Evolutionary conservation across 2,329 filamentous ascomycete genomes (phyloP), one percentile per base, ranked within the genome.

Genomic region (Rutstroemia sp.): DNA sequence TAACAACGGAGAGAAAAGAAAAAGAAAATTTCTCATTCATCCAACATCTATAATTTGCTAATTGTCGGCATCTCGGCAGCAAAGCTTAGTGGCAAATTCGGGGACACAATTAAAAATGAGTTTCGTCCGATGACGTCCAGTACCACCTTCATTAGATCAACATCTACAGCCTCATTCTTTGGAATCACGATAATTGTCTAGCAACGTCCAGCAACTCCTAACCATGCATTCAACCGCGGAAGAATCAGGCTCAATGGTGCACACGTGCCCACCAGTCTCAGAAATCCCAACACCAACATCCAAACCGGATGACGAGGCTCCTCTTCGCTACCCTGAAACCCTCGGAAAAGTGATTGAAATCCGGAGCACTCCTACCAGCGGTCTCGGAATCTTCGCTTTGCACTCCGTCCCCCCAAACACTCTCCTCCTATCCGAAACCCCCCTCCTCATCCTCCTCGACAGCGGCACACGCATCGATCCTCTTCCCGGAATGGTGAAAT

Each of bases 361-460:
- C 23, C 58, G 52, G 10, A 42, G 53, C 9, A 51, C 61, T 10
- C 58, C 61, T 38, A 40, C 46, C 17, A 63, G 60, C 45, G 63
- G 61, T 25, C 57, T 64, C 9, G 65, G 64, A 9, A 50, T 67
- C 44, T 66, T 66, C 36, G 61, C 65, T 1, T 46, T 58, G 16
- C 27, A 42, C 14, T 59, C 62, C 38, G 63, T 67, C 17, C 46
- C 50, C 1, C 42, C 60, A 17, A 58, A 58, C 12, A 61, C 57
- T 9, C 36, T 64, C 12, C 49, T 67, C 30, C 55, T 66, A 10
- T 58, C 40, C 54, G 64, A 67, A 48, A 12, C 48, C 5, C 63
- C 65, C 1, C 60, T 67, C 3, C 34, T 66, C 4, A 60, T 48
- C 7, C 46, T 66, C 10, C 56, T 54, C 30, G 58, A 62, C 34